These are phyloP conservation scores for Turnera subulata DNA, from an alignment of 345 rosid species.

Conservation along the genomic window DNA sequence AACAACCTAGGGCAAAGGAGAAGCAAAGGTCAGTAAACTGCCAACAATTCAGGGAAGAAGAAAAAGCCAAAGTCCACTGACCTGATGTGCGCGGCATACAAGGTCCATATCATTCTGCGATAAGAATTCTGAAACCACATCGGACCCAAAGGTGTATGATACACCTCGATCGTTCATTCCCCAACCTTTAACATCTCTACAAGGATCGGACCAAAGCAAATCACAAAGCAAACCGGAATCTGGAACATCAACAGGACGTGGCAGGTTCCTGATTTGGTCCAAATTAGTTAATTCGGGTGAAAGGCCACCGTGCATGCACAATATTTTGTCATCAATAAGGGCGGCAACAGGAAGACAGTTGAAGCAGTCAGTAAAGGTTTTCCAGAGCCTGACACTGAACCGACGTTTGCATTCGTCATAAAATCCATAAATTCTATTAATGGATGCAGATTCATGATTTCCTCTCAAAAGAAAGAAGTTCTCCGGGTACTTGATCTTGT, in stretches of 20 bases:
- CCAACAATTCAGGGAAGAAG: no score
- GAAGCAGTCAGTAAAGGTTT: constrained; percentile 81
- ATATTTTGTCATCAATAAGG: constrained; percentile 78
- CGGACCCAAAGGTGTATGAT: constrained; percentile 86
- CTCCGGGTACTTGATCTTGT: constrained; percentile 85
- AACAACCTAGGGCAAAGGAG: constrained; percentile 49
- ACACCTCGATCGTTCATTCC: constrained; percentile 97
- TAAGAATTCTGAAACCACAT: constrained; percentile 74
- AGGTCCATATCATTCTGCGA: constrained; percentile 78
- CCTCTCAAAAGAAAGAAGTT: constrained; percentile 90
- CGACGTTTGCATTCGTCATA: constrained; percentile 93
- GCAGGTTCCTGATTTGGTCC: constrained; percentile 69
- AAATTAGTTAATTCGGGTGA: constrained; percentile 77
- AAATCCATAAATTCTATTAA: constrained; percentile 88
- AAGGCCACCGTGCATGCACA: constrained; percentile 98
- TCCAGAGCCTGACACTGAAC: constrained; percentile 92
- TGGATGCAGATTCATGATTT: constrained; percentile 92
- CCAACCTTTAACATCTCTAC: constrained; percentile 85
- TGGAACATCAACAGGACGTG: constrained; percentile 71
- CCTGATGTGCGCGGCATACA: constrained; percentile 98
- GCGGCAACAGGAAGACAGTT: constrained; percentile 94
- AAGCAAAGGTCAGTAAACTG: not conserved
- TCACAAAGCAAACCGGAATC: constrained; percentile 86
- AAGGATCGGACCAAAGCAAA: constrained; percentile 97
- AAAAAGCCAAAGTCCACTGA: constrained; percentile 12